Conservation (phyloP, 2,329 filamentous ascomycete genomes). For the Xylaria hypoxylon region DNA sequence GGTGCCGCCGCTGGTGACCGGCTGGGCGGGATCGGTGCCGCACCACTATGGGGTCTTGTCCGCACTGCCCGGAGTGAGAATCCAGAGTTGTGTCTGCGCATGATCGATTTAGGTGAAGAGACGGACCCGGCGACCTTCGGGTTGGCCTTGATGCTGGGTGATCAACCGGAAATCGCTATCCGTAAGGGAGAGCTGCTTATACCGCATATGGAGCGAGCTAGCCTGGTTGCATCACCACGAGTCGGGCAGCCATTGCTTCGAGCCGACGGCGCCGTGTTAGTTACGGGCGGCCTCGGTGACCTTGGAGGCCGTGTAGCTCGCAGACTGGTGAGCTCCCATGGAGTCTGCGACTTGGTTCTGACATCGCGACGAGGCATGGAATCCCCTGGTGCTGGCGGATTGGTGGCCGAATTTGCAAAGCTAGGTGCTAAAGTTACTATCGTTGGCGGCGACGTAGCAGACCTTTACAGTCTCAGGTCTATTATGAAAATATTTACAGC, state of each 20-base stretch:
- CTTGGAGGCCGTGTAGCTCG: conserved; percentile 46
- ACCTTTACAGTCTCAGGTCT: conserved; percentile 39
- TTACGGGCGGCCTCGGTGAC: conserved; percentile 49
- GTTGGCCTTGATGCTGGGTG: conserved; percentile 36
- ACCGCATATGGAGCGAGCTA: conserved; percentile 42
- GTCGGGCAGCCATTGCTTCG: conserved; percentile 37
- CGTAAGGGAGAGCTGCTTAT: conserved; percentile 39
- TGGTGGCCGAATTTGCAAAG: conserved; percentile 44
- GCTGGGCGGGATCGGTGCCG: conserved; percentile 40
- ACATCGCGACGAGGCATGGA: conserved; percentile 48
- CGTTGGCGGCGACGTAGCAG: conserved; percentile 44
- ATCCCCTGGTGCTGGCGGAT: conserved; percentile 41
- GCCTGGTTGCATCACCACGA: conserved; percentile 16
- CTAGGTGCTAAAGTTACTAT: conserved; percentile 44
- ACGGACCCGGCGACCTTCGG: conserved; percentile 8
- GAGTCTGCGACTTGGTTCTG: conserved; percentile 47
- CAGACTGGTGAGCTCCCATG: conserved; percentile 45
- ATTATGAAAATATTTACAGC: conserved; percentile 43
- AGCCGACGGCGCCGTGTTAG: conserved; percentile 45
- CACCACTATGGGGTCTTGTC: conserved; percentile 48
- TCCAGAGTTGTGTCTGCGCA: conserved; percentile 46
- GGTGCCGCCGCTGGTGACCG: conserved; percentile 40
- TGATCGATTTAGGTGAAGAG: conserved; percentile 44
- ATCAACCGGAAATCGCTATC: conserved; percentile 43
- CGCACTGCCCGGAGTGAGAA: conserved; percentile 48